A percentile compares a stretch with the other conserved stretches of the same genome.
Evolutionary conservation across 2,329 filamentous ascomycete genomes (phyloP).

Genomic region (Waltergamsia citrina): DNA sequence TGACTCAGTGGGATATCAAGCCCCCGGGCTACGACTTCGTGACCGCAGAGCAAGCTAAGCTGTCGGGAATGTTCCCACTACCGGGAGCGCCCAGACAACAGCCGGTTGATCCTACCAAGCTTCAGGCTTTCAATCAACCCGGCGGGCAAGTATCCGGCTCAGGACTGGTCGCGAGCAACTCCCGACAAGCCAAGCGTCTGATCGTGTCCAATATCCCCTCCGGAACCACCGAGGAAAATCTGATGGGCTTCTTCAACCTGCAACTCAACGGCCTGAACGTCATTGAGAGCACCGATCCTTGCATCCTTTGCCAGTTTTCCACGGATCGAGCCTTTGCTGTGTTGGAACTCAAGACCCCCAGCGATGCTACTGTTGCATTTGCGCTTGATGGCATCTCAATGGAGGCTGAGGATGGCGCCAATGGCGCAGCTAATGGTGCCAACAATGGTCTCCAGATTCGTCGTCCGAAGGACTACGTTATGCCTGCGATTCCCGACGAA

Average conservation of each 20-base stretch:
- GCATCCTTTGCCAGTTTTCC: slow-evolving; percentile 72
- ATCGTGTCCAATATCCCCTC: slow-evolving; percentile 76
- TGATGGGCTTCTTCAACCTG: slow-evolving; percentile 86
- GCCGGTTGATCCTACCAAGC: slow-evolving; percentile 85
- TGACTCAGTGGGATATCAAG: slow-evolving; percentile 99
- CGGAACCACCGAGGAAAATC: slow-evolving; percentile 61
- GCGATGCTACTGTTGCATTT: slow-evolving; percentile 84
- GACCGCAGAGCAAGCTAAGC: slow-evolving; percentile 94
- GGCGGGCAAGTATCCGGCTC: slow-evolving; percentile 60
- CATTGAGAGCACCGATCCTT: slow-evolving; percentile 74
- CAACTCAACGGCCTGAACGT: slow-evolving; percentile 97
- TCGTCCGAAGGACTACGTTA: slow-evolving; percentile 94
- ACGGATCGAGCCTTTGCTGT: slow-evolving; percentile 74
- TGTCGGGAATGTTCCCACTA: slow-evolving; percentile 98
- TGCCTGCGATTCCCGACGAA: slow-evolving; percentile 69
- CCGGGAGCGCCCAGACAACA: slow-evolving; percentile 92
- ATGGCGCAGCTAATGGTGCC: slow-evolving; percentile 41
- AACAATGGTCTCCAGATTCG: slow-evolving; percentile 56
- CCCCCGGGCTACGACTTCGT: slow-evolving; percentile 97
- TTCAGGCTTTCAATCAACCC: slow-evolving; percentile 89
- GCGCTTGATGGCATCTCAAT: slow-evolving; percentile 86
- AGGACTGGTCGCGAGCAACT: slow-evolving; percentile 86
- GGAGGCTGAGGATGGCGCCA: slow-evolving; percentile 57
- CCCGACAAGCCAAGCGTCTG: slow-evolving; percentile 87
- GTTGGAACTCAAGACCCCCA: slow-evolving; percentile 78